These are phyloP conservation scores for Coemansia pectinata DNA, from an alignment of 192 early-diverging fungal species.

Conservation along the genomic window DNA sequence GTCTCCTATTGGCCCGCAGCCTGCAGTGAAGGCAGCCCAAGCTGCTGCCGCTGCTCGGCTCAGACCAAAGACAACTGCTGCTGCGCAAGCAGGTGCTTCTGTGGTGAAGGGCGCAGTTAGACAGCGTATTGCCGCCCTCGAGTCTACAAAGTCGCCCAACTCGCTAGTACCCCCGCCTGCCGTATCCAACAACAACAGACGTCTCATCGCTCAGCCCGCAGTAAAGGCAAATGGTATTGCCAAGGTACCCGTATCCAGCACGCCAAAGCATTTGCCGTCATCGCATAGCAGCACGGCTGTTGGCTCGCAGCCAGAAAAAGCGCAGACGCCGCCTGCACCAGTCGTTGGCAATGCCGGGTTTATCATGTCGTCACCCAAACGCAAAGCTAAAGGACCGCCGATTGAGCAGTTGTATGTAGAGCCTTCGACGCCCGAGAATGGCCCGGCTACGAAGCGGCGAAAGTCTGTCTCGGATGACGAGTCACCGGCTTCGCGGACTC, in stretches of 20 bases:
- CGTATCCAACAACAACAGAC: constrained; percentile 1
- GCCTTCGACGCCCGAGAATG: not conserved
- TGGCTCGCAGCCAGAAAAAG: not conserved
- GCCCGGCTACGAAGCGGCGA: constrained; percentile 15
- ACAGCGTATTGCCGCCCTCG: constrained; percentile 5
- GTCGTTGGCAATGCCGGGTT: constrained; percentile 16
- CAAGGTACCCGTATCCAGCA: not conserved
- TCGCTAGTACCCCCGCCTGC: not conserved
- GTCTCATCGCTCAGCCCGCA: not conserved
- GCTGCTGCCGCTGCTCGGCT: not conserved
- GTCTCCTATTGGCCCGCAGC: constrained; percentile 3
- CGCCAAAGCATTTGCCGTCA: not conserved
- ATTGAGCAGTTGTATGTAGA: not conserved
- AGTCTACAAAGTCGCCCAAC: not conserved
- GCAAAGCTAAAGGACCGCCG: constrained; percentile 23
- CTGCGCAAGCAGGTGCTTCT: not conserved
- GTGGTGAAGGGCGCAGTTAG: constrained; percentile 9
- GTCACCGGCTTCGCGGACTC: not conserved
- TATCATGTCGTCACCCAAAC: constrained; percentile 57
- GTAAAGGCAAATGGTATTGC: not conserved
- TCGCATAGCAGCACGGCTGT: not conserved
- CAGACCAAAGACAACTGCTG: constrained; percentile 7
- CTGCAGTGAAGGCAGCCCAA: not conserved
- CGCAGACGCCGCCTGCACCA: constrained; percentile 7
- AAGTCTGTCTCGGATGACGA: constrained; percentile 1